Conservation (phyloP, 495 filamentous ascomycete genomes). For the Penicillium arizonense region DNA sequence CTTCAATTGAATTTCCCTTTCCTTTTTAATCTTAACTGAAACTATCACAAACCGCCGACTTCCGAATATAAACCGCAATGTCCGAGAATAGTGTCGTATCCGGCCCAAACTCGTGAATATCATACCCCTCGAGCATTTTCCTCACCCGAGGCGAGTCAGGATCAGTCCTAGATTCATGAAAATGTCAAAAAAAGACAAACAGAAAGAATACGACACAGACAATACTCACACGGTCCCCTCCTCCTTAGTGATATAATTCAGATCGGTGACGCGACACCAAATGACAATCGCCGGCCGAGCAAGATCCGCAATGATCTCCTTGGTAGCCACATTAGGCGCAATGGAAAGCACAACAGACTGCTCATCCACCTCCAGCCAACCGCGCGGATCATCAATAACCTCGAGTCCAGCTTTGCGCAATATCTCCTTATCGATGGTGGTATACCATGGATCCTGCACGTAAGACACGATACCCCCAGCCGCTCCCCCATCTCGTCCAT, state of each 20-base stretch:
- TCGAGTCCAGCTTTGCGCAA: background rate
- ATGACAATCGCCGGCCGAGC: slow-evolving; percentile 2
- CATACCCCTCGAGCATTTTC: slow-evolving; percentile 16
- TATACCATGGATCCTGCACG: background rate
- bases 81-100: slow-evolving; percentile 4
- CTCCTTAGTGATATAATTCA: background rate
- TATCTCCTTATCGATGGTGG: background rate
- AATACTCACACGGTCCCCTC: slow-evolving; percentile 2
- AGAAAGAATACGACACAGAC: background rate
- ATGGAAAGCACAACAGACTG: slow-evolving; percentile 1
- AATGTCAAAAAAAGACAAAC: background rate
- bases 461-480: background rate
- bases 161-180: slow-evolving; percentile 6
- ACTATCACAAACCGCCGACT: background rate
- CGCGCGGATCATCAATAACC: background rate
- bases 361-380: background rate
- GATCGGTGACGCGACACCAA: background rate
- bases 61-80: slow-evolving; percentile 15
- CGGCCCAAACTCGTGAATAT: slow-evolving; percentile 10
- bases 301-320: background rate
- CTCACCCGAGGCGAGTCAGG: slow-evolving; percentile 11
- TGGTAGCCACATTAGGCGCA: background rate
- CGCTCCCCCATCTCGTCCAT: background rate
- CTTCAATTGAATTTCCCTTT: too few relatives aligned
- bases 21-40: background rate